A percentile compares a stretch with the other conserved stretches of the same genome.
Evolutionary conservation across 2,329 filamentous ascomycete species (phyloP).

Genomic region (Botrytis pseudocinerea): DNA sequence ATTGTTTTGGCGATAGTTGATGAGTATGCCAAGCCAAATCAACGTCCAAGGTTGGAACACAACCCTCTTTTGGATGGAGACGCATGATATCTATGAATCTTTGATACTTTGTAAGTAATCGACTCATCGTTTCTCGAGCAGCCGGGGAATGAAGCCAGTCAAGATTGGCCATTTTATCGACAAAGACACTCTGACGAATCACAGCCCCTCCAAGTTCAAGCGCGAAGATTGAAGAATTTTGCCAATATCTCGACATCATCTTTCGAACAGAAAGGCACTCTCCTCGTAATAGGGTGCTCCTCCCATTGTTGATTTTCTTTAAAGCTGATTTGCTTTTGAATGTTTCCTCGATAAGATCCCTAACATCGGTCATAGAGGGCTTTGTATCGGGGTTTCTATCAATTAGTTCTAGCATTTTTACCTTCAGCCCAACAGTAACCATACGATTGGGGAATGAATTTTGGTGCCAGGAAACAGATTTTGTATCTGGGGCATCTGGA

Average conservation of each 20-base stretch:
- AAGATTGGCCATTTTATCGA: constrained; percentile 72
- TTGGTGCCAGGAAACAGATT: constrained; percentile 27
- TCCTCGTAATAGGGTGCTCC: constrained; percentile 32
- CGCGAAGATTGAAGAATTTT: constrained; percentile 63
- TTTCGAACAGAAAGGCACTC: constrained; percentile 55
- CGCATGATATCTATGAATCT: constrained; percentile 64
- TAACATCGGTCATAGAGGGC: constrained; percentile 53
- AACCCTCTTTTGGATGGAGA: constrained; percentile 47
- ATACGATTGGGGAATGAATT: constrained; percentile 60
- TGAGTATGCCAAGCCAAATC: constrained; percentile 82
- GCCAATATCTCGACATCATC: constrained; percentile 72
- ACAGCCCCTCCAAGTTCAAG: constrained; percentile 67
- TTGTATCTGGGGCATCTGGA: constrained; percentile 43
- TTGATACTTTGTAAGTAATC: constrained; percentile 64
- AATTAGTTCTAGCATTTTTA: constrained; percentile 46
- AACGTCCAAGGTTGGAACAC: constrained; percentile 72
- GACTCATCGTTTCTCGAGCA: constrained; percentile 60
- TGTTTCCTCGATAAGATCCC: constrained; percentile 50
- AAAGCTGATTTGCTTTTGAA: constrained; percentile 46
- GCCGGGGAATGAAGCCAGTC: constrained; percentile 77
- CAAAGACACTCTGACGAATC: constrained; percentile 64
- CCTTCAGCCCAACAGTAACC: constrained; percentile 50
- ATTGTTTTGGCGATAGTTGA: constrained; percentile 62
- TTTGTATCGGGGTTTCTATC: constrained; percentile 32
- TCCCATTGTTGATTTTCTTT: constrained; percentile 44